These are phyloP conservation scores for Cladorrhinum sp. DNA, from an alignment of 2,329 filamentous ascomycete genomes.

Conservation along the genomic window DNA sequence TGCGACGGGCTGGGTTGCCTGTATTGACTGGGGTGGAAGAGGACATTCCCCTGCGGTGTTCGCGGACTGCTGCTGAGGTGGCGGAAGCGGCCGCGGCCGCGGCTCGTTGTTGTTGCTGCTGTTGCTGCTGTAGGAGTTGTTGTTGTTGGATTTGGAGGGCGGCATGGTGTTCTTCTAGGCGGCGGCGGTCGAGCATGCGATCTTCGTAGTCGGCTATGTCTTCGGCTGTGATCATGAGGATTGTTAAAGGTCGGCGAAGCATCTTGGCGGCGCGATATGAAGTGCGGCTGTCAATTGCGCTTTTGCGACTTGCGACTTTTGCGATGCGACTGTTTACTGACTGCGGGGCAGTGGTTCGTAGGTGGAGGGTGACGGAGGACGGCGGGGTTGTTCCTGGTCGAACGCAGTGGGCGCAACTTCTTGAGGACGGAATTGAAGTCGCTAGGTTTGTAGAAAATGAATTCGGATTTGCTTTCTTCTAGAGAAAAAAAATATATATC, in stretches of 20 bases:
- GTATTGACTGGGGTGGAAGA: neutral
- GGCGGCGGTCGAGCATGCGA: slow-evolving; percentile 42
- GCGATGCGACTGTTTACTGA: neutral
- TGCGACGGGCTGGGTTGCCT: neutral
- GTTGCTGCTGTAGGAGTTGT: neutral
- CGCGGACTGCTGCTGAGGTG: neutral
- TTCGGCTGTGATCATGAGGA: slow-evolving; percentile 64
- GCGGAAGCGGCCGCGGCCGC: neutral
- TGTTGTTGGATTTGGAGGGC: slow-evolving; percentile 22
- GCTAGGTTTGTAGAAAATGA: neutral
- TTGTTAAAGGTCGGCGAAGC: slow-evolving; percentile 58
- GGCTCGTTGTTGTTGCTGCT: neutral
- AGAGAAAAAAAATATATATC: neutral
- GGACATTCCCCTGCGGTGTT: neutral
- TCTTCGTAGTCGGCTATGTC: slow-evolving; percentile 71
- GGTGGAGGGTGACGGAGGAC: neutral
- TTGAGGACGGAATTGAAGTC: neutral
- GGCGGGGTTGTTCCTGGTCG: neutral
- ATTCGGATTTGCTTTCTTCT: neutral
- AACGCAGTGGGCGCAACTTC: neutral
- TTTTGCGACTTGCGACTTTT: neutral
- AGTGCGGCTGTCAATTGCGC: neutral
- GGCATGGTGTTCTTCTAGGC: neutral
- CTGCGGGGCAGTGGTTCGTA: neutral
- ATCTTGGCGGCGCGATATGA: slow-evolving; percentile 23